These are phyloP conservation scores for Trypanosoma avium DNA, from an alignment of 208 protist species.

Conservation along the genomic window DNA sequence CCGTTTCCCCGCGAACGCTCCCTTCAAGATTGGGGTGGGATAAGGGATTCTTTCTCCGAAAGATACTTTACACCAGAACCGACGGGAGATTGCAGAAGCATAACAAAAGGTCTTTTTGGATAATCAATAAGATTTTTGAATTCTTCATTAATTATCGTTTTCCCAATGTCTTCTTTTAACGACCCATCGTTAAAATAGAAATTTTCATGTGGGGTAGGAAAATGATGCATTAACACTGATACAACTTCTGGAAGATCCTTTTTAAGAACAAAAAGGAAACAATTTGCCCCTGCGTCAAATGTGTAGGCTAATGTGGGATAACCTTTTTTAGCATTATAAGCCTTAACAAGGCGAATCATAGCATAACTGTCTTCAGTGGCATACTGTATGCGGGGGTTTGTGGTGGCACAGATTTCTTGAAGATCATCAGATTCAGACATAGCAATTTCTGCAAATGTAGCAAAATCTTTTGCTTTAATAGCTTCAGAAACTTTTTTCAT, in stretches of 20 bases:
- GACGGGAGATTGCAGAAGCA: slow-evolving; percentile 84
- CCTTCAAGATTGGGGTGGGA: background rate
- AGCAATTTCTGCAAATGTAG: slow-evolving; percentile 91
- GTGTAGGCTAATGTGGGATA: slow-evolving; percentile 95
- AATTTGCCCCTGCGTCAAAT: slow-evolving; percentile 99
- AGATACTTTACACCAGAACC: slow-evolving; percentile 65
- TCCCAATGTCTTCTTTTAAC: slow-evolving; percentile 52
- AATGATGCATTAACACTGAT: slow-evolving; percentile 86
- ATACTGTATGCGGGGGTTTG: slow-evolving; percentile 98
- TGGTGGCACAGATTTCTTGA: slow-evolving; percentile 97
- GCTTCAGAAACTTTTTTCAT: slow-evolving; percentile 92
- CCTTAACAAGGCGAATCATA: slow-evolving; percentile 94
- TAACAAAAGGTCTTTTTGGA: slow-evolving; percentile 76
- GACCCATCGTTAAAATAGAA: slow-evolving; percentile 70
- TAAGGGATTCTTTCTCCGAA: slow-evolving; percentile 51
- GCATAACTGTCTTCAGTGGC: slow-evolving; percentile 96
- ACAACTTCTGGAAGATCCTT: slow-evolving; percentile 86
- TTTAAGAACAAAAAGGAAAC: slow-evolving; percentile 95
- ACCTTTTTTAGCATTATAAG: slow-evolving; percentile 88
- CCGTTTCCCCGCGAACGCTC: too few relatives aligned
- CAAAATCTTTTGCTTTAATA: slow-evolving; percentile 94
- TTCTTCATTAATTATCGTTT: slow-evolving; percentile 23
- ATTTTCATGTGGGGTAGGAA: slow-evolving; percentile 75
- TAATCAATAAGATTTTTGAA: slow-evolving; percentile 74
- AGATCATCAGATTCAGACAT: slow-evolving; percentile 98